Percentiles rank a stretch among this genome's conserved stretches.
These are phyloP conservation scores for Wallacemonas sp. DNA, from an alignment of 208 protist species.

Conservation along the genomic window DNA sequence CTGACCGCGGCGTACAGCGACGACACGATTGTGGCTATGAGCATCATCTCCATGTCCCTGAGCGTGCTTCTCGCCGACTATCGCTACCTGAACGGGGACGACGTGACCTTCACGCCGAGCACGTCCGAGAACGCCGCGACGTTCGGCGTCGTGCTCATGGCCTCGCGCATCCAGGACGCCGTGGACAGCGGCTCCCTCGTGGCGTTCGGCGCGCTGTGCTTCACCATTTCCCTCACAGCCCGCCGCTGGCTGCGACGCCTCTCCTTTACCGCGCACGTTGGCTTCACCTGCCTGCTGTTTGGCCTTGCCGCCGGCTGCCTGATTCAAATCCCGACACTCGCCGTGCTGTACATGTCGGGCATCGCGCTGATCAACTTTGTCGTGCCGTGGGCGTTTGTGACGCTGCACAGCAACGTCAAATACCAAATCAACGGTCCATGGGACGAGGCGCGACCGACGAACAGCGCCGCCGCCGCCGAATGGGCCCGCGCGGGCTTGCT, in stretches of 20 bases:
- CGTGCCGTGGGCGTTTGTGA: conserved; percentile 82
- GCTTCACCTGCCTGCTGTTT: conserved; percentile 66
- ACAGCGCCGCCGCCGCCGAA: conserved; percentile 89
- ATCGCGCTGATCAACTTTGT: conserved; percentile 65
- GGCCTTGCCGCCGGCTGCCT: conserved; percentile 55
- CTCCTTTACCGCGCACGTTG: conserved; percentile 68
- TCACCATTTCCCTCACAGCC: conserved; percentile 79
- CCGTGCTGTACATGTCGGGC: conserved; percentile 52
- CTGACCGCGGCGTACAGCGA: conserved; percentile 85
- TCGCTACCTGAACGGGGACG: conserved; percentile 83
- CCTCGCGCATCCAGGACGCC: conserved; percentile 71
- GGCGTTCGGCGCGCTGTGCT: conserved; percentile 85
- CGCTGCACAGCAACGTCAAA: conserved; percentile 77
- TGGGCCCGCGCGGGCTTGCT: conserved; percentile 89
- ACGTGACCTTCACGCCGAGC: conserved; percentile 61
- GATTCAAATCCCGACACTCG: conserved; percentile 56
- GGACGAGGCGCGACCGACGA: conserved; percentile 93
- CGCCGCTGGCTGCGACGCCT: conserved; percentile 63
- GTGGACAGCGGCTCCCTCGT: conserved; percentile 77
- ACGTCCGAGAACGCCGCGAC: conserved; percentile 82
- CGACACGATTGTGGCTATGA: conserved; percentile 90
- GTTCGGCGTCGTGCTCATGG: conserved; percentile 84
- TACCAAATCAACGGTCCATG: conserved; percentile 91
- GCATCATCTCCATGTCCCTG: conserved; percentile 77
- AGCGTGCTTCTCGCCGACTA: conserved; percentile 85